Evolutionary conservation across 2,329 filamentous ascomycete species (phyloP).

Genomic region (Phoma sp.): DNA sequence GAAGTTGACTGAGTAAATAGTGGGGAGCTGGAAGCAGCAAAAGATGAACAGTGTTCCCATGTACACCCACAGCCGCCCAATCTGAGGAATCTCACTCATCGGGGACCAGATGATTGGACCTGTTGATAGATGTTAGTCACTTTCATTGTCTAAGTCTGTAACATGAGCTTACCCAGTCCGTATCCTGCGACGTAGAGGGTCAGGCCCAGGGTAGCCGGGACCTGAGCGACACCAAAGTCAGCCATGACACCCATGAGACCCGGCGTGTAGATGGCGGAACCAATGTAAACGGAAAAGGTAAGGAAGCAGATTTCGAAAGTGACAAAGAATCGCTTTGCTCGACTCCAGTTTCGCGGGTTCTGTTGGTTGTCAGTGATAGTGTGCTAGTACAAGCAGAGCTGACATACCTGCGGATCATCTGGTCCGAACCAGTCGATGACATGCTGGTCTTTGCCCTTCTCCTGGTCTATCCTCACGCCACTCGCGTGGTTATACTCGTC

Average conservation of each 20-base stretch:
- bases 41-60: slow-evolving; percentile 49
- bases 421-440: slow-evolving; percentile 60
- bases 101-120: slow-evolving; percentile 49
- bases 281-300: slow-evolving; percentile 61
- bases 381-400: neutral
- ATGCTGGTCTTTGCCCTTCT: slow-evolving; percentile 59
- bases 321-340: slow-evolving; percentile 52
- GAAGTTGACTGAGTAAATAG: slow-evolving; percentile 56
- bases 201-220: slow-evolving; percentile 56
- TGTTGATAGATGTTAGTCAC: no score
- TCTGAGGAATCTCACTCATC: slow-evolving; percentile 56
- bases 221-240: slow-evolving; percentile 59
- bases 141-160: no score
- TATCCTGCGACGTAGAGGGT: slow-evolving; percentile 43
- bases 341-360: slow-evolving; percentile 58
- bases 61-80: slow-evolving; percentile 53
- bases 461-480: slow-evolving; percentile 55
- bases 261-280: slow-evolving; percentile 58
- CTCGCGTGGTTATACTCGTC: slow-evolving; percentile 43
- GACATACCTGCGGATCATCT: slow-evolving; percentile 51
- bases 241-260: slow-evolving; percentile 54
- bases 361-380: slow-evolving; percentile 20
- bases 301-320: slow-evolving; percentile 56
- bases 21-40: slow-evolving; percentile 55
- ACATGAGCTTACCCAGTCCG: slow-evolving; percentile 20